A percentile compares a stretch with the other conserved stretches of the same genome.
Evolutionary conservation across 2,329 filamentous ascomycete genomes (phyloP).

Genomic region (Periconia sp.): DNA sequence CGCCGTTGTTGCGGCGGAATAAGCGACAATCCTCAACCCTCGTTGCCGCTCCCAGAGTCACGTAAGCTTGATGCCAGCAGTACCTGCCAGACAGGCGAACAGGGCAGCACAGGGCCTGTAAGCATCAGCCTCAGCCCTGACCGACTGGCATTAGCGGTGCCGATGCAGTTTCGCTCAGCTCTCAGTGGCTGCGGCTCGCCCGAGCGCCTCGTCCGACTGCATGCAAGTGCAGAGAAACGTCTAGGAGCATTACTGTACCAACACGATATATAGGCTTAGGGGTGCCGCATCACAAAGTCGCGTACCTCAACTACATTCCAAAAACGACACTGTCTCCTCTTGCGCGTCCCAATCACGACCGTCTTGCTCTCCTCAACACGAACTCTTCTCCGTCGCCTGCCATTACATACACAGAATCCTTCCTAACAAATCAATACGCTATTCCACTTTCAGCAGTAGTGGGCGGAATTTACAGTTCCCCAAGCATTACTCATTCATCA

Average conservation of each 20-base stretch:
- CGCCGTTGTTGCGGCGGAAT: no score
- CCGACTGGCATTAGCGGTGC: neutral
- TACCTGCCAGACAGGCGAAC: no score
- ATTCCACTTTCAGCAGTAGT: conserved; percentile 9
- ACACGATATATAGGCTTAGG: conserved; percentile 9
- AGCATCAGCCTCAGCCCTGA: conserved; percentile 25
- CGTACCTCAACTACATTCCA: no score
- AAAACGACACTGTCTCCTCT: no score
- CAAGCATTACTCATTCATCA: conserved; percentile 28
- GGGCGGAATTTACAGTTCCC: conserved; percentile 5
- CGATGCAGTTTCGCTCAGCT: neutral
- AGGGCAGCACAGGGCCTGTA: no score
- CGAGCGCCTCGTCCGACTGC: conserved; percentile 16
- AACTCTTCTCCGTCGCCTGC: no score
- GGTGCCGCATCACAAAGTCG: no score
- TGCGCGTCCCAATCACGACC: no score
- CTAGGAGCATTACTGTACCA: conserved; percentile 5
- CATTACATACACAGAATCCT: conserved; percentile 3
- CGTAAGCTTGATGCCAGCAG: no score
- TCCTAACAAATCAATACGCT: conserved; percentile 10
- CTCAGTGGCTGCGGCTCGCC: conserved; percentile 7
- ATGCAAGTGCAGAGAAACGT: neutral
- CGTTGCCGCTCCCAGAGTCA: no score
- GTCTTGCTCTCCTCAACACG: no score
- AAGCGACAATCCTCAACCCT: no score